Evolutionary conservation across 108 stramenopile species (phyloP).

Genomic region (Skeletonema tropicum): DNA sequence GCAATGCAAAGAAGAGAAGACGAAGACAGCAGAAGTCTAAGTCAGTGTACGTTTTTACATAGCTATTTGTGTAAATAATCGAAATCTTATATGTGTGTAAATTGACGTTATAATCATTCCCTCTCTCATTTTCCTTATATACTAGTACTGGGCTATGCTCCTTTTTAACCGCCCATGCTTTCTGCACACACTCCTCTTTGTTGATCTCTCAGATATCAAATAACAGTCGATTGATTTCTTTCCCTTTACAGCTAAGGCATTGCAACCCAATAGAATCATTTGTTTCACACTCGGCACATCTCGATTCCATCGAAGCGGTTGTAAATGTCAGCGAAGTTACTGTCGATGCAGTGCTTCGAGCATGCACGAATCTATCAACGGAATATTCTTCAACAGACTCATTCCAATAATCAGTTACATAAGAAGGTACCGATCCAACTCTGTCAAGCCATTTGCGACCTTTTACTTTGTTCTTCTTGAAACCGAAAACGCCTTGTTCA

Average conservation of each 20-base stretch:
- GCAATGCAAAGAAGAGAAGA: conserved; percentile 25
- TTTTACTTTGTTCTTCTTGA: conserved; percentile 20
- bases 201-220: not conserved
- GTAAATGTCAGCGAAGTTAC: not conserved
- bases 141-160: too few relatives aligned
- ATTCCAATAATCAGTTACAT: conserved; percentile 8
- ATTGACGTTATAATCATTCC: not conserved
- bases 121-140: too few relatives aligned
- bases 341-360: not conserved
- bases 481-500: conserved; percentile 10
- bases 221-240: not conserved
- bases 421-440: conserved; percentile 8
- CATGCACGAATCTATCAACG: not conserved
- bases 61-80: not conserved
- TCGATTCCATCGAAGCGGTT: not conserved
- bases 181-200: too few relatives aligned
- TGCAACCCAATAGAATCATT: not conserved
- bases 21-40: not conserved
- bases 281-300: not conserved
- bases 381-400: not conserved
- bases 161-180: too few relatives aligned
- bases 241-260: not conserved
- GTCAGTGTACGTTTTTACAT: not conserved
- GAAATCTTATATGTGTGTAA: not conserved
- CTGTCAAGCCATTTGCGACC: conserved; percentile 17